Percentiles rank a stretch among this genome's conserved stretches.
These are phyloP conservation scores for Pistacia vera DNA, from an alignment of 345 rosid species.

Conservation along the genomic window DNA sequence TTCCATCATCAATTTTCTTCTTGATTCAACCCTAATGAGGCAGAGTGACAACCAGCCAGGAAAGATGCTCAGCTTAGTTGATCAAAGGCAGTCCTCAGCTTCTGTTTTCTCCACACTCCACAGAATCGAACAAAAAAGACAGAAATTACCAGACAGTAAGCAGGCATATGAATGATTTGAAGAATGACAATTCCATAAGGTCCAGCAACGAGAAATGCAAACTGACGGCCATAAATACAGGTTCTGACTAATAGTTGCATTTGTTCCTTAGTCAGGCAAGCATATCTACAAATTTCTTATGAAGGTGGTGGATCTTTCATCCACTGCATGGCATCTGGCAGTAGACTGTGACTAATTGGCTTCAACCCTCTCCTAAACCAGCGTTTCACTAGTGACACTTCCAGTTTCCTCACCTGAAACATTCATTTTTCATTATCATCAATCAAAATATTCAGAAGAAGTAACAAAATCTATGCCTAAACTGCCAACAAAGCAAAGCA, in stretches of 20 bases:
- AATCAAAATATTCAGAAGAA: constrained; percentile 1
- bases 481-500: background rate
- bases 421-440: constrained; percentile 9
- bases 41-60: background rate
- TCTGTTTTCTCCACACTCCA: background rate
- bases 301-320: constrained; percentile 53
- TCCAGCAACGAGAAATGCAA: background rate
- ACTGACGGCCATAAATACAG: background rate
- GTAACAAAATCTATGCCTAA: constrained; percentile 4
- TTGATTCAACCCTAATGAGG: background rate
- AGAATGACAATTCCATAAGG: background rate
- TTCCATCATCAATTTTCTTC: background rate
- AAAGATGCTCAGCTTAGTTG: background rate
- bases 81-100: background rate
- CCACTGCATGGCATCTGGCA: constrained; percentile 61
- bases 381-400: constrained; percentile 48
- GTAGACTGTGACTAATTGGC: constrained; percentile 60
- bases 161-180: background rate
- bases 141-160: background rate
- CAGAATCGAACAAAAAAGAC: background rate
- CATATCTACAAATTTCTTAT: constrained; percentile 30
- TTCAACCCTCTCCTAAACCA: constrained; percentile 73
- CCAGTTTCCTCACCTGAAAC: constrained; percentile 88
- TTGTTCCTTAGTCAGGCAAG: background rate
- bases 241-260: background rate